Base-by-base conservation (phyloP, 257 asterid genomes). In the Primulina huaijiensis region DNA sequence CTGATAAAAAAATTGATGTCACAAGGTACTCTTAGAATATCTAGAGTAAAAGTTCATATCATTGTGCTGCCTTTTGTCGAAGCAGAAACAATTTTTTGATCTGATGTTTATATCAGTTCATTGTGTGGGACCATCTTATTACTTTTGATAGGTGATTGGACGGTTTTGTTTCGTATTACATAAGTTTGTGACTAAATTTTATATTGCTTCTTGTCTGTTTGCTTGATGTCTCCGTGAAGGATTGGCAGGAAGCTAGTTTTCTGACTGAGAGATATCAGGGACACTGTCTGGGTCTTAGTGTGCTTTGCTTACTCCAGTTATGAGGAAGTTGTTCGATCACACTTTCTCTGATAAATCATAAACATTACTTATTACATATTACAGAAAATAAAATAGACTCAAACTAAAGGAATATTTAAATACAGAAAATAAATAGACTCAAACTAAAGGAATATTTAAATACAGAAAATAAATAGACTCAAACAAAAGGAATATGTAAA, bases 1-100 rank as follows among this genome's bases (percentile, higher is more conserved):
- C 96, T 50, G 97, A 88, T 67, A 88, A 85, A 79, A 81, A 85
- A 80, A 74, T 91, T 73, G 97, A 94, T 74, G 87, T 85, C 60
- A 76, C 90, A 38, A 94, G 99, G 98, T 90, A 83, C 62, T 43
- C 68, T 35, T 60, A 43, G 58, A 56, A 34, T 43, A 65, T 65
- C 52, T 40, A 40, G 52, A 16, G 9, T 40, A 8, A 40, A 40
- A 40, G 52, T 16, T 40, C 10, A 40, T 11, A 11, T 34, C 5
- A 10, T 9, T 40, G 4, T 10, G 17, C 17, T 40, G 19, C 55
- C 46, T 46, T 46, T 46, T 46, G 55, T 46, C 16, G 55, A 46
- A 12, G 55, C 7, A 14, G 55, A 46, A 46, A 46, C 5, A 14
- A 46, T 12, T 46, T 46, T 6, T 60, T 72, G 58, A 46, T 43